phyloP scores from a whole-genome alignment of 2,329 filamentous ascomycete species.

The Epichloe uncinata region DNA sequence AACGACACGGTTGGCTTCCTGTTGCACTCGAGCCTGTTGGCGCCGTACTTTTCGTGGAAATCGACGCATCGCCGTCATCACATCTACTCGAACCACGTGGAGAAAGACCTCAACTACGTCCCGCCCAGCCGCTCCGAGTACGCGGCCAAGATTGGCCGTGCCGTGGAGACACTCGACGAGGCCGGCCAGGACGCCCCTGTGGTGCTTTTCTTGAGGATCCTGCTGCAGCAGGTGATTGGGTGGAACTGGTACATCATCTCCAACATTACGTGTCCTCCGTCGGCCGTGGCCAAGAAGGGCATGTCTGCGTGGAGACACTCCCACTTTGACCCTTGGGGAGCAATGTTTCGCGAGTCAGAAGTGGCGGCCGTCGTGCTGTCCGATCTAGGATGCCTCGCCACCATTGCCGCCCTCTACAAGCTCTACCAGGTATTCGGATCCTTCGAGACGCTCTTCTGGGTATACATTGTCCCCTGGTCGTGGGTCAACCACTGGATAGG shows the following conservation, averaged over 20 bases:
- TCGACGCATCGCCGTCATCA: conserved; percentile 58
- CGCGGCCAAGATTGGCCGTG: background rate
- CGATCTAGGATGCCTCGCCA: conserved; percentile 44
- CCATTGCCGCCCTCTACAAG: conserved; percentile 21
- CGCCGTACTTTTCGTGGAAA: conserved; percentile 64
- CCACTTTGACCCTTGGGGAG: conserved; percentile 49
- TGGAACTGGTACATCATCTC: conserved; percentile 52
- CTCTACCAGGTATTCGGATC: conserved; percentile 43
- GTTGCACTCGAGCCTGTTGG: conserved; percentile 51
- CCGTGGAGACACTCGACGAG: conserved; percentile 27
- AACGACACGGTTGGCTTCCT: conserved; percentile 52
- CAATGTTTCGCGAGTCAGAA: conserved; percentile 47
- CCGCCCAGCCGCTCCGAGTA: background rate
- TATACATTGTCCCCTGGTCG: conserved; percentile 52
- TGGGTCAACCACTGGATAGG: conserved; percentile 61
- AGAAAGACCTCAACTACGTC: conserved; percentile 25
- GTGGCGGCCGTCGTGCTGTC: conserved; percentile 42
- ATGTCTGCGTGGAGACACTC: conserved; percentile 23
- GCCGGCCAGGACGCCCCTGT: conserved; percentile 52
- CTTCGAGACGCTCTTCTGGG: conserved; percentile 37
- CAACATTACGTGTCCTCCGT: conserved; percentile 30
- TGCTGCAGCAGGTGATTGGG: conserved; percentile 50
- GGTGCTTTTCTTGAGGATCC: conserved; percentile 36
- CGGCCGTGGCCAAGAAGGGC: conserved; percentile 1
- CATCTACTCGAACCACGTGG: conserved; percentile 53